Base-by-base conservation (phyloP, 1,139 yeast species). In the Nakaseomyces kungkrabaensis region DNA sequence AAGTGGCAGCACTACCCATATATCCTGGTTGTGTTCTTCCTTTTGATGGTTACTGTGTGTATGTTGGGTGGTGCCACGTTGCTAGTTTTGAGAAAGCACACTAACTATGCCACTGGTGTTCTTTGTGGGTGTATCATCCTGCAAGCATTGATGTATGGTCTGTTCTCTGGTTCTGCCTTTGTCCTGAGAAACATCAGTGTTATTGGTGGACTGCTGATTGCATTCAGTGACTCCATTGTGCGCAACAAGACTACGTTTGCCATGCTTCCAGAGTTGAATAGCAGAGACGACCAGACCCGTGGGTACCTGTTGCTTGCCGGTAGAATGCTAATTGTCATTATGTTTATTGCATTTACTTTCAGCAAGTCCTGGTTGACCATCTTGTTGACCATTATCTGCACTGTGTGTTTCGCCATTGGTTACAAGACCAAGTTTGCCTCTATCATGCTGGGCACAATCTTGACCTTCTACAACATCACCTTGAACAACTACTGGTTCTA, bases 361-460 rank as follows among this genome's bases (percentile, higher is more conserved):
- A 78, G 89, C 32, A 83, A 87, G 50, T 74, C 79, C 44, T 86
- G 90, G 87, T 62, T 84, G 46, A 72, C 83, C 33, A 78, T 88
- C 52, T 66, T 85, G 31, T 58, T 86, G 38, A 77, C 89, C 48
- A 67, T 87, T 40, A 67, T 86, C 51, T 96, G 96, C 4, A 76
- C 86, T 49, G 75, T 80, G 37, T 81, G 95, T 51, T 92, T 92
- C 54, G 89, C 87, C 38, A 80, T 92, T 58, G 98, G 98, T 31
- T 92, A 81, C 77, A 90, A 89, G 72, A 92, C 98, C 48, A 87
- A 88, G 64, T 79, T 89, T 59, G 83, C 95, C 40, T 97, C 98
- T 3, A 79, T 84, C 41, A 68, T 86, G 49, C 75, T 92, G 65
- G 88, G 94, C 29, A 70, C 85, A 32, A 70, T 89, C 59, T 77